These are phyloP conservation scores for Leersia perrieri DNA, from an alignment of 176 grass and related monocot genomes.

Conservation along the genomic window DNA sequence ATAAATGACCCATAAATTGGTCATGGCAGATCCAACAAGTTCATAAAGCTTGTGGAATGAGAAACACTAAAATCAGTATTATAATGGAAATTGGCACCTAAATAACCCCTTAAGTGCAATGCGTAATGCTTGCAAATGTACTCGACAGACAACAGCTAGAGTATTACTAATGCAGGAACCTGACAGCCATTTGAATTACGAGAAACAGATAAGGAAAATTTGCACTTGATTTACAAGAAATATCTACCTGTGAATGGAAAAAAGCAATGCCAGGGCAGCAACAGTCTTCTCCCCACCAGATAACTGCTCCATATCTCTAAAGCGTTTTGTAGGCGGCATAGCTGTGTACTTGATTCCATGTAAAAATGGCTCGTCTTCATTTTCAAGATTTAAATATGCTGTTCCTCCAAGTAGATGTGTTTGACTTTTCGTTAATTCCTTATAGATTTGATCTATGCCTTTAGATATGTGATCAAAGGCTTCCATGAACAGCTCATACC, in stretches of 20 bases:
- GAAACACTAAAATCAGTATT: constrained; percentile 18
- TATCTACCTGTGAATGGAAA: constrained; percentile 94
- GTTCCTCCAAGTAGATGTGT: constrained; percentile 97
- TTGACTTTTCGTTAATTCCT: constrained; percentile 93
- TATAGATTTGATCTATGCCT: constrained; percentile 97
- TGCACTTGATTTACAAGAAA: constrained; percentile 1
- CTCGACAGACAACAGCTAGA: neutral
- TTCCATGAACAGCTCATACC: constrained; percentile 93
- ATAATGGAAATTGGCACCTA: constrained; percentile 9
- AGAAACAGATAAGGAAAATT: constrained; percentile 17
- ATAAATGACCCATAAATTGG: neutral
- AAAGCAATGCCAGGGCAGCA: constrained; percentile 92
- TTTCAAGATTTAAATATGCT: constrained; percentile 96
- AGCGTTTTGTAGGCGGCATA: constrained; percentile 96
- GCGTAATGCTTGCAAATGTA: neutral
- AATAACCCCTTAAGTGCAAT: neutral
- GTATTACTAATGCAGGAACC: neutral
- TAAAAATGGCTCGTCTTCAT: constrained; percentile 93
- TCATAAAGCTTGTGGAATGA: neutral
- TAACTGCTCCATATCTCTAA: constrained; percentile 98
- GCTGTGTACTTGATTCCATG: constrained; percentile 98
- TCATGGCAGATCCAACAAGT: constrained; percentile 6
- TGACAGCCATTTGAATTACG: neutral
- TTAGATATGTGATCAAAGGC: constrained; percentile 98
- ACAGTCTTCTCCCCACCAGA: constrained; percentile 98